phyloP scores from a whole-genome alignment of 257 asterid genomes.

The Fraxinus americana region DNA sequence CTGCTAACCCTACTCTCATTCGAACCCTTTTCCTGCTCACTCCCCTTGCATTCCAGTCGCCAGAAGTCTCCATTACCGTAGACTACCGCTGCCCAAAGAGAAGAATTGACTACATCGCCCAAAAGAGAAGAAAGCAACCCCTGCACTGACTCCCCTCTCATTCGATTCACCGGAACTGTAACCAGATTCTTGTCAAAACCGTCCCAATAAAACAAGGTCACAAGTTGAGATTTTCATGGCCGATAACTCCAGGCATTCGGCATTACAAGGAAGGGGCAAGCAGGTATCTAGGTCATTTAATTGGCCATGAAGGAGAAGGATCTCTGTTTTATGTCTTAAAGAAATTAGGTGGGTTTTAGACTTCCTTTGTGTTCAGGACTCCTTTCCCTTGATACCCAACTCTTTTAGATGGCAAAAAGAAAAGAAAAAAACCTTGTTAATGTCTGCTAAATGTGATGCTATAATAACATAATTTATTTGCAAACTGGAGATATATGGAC shows the following conservation, averaged over 20 bases:
- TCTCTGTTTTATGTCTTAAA: slow-evolving; percentile 86
- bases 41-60: too few relatives aligned
- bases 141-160: too few relatives aligned
- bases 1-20: too few relatives aligned
- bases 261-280: slow-evolving; percentile 85
- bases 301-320: too few relatives aligned
- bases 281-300: slow-evolving; percentile 84
- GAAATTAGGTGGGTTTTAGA: slow-evolving; percentile 83
- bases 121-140: too few relatives aligned
- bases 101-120: too few relatives aligned
- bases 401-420: slow-evolving; percentile 3
- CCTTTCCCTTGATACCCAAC: neutral
- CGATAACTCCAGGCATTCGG: slow-evolving; percentile 76
- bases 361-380: slow-evolving; percentile 31
- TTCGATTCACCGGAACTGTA: too few relatives aligned
- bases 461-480: neutral
- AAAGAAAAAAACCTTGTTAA: neutral
- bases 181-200: slow-evolving; percentile 83
- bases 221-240: slow-evolving; percentile 89
- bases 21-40: too few relatives aligned
- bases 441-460: neutral
- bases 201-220: slow-evolving; percentile 95
- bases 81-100: too few relatives aligned
- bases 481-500: neutral
- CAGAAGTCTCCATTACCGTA: too few relatives aligned